Base-by-base conservation (phyloP, 1,284 basidiomycete genomes). In the Ganoderma meredithae region DNA sequence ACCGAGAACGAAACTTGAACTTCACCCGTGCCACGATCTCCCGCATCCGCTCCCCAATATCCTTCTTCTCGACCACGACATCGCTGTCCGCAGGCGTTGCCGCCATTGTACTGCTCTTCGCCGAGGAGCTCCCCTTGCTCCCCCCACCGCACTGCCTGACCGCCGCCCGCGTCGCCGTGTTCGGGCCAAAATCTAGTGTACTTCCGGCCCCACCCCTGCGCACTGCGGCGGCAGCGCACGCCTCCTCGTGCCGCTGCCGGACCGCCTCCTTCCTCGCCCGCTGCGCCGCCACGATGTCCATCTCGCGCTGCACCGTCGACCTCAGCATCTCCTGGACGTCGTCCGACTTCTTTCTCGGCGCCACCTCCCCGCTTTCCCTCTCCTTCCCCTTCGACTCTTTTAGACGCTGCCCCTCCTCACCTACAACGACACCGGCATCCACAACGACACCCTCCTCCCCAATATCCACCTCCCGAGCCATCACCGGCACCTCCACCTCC, bases 401-500 rank as follows among this genome's bases (percentile, higher is more conserved):
- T 3, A 9, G 3, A 36, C 36, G 36, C 65, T 43, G 67, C 74
- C 69, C 47, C 22, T 49, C 12, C 27, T 25, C 13, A 25, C 19
- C 19, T 0, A 49, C 47, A 25, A n/a, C 19, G 6, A 36, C 9
- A 6, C 19, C 22, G n/a, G n/a, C 44, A 25, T 10, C 22, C 22
- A 3, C 22, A 13, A 22, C 3, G 10, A 13, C 9, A 1, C 47
- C 22, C 47, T 13, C 47, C 3, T 49, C 47, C 10, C 47, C 12
- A 22, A 49, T 49, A 49, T 49, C 55, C 36, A n/a, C 22, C 19
- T 69, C 61, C 12, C 44, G 22, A 7, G 43, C 60, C 15, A 70
- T 40, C 41, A 10, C 75, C 12, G 52, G 22, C 10, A 55, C 60
- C 15, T 69, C 49, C 39, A 10, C 76, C 72, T 44, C 65, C 65